A percentile compares a stretch with the other conserved stretches of the same genome.
Evolutionary conservation across 2,329 filamentous ascomycete genomes (phyloP).

Genomic region (Neodidymelliopsis sp.): DNA sequence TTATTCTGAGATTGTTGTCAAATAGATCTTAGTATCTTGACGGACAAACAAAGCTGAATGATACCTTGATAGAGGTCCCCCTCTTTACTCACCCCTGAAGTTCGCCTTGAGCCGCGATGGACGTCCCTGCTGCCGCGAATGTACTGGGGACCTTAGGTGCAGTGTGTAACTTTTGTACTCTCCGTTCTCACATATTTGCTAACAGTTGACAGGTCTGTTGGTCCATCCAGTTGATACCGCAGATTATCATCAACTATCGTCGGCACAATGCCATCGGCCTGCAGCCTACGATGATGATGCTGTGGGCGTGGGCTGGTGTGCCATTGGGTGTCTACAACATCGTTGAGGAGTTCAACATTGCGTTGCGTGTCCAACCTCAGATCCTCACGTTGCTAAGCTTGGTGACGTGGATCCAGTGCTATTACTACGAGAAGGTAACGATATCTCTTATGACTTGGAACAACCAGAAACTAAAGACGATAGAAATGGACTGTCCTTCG

Average conservation of each 20-base stretch:
- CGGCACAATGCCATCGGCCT: slow-evolving; percentile 71
- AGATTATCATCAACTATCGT: slow-evolving; percentile 73
- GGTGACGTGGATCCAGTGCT: slow-evolving; percentile 64
- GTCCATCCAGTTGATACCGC: slow-evolving; percentile 73
- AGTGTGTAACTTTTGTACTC: slow-evolving; percentile 43
- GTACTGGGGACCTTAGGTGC: slow-evolving; percentile 67
- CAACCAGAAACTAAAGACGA: neutral
- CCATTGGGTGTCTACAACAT: slow-evolving; percentile 70
- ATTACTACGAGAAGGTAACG: slow-evolving; percentile 58
- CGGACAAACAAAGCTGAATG: too few species aligned
- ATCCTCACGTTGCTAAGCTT: slow-evolving; percentile 62
- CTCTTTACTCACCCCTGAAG: neutral
- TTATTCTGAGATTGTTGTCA: neutral
- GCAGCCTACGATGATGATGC: slow-evolving; percentile 75
- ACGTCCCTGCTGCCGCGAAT: slow-evolving; percentile 64
- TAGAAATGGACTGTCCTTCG: slow-evolving; percentile 62
- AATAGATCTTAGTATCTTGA: neutral
- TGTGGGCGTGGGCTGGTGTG: slow-evolving; percentile 73
- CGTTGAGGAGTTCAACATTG: slow-evolving; percentile 61
- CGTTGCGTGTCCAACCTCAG: slow-evolving; percentile 63
- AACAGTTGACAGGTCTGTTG: slow-evolving; percentile 60
- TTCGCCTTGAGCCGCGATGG: too few species aligned
- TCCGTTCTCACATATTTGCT: neutral
- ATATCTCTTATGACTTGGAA: neutral
- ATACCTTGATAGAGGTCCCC: too few species aligned